phyloP scores from a whole-genome alignment of 768 basidiomycete genomes.

The Fibroporia radiculosa region DNA sequence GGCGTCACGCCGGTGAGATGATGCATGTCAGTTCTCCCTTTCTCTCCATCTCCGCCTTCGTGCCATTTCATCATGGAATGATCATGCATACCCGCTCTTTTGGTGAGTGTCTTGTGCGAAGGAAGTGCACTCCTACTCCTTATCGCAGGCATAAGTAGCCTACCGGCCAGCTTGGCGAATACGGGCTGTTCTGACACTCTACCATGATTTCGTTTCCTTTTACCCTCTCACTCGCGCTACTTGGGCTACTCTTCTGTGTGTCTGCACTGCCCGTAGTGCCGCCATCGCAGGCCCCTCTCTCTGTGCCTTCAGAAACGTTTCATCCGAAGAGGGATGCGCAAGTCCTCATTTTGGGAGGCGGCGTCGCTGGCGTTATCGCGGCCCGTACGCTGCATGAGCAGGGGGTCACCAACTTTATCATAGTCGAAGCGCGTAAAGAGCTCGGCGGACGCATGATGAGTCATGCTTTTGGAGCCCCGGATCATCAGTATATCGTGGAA shows the following conservation, averaged over 20 bases:
- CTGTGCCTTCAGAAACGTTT: not conserved
- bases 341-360: slow-evolving; percentile 59
- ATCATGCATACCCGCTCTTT: too few relatives aligned
- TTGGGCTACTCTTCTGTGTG: not conserved
- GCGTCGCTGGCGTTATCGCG: slow-evolving; percentile 57
- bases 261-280: not conserved
- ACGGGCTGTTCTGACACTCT: not conserved
- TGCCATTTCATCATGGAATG: too few relatives aligned
- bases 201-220: not conserved
- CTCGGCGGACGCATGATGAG: slow-evolving; percentile 57
- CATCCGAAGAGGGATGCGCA: slow-evolving; percentile 16
- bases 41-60: too few relatives aligned
- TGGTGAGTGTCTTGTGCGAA: too few relatives aligned
- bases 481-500: slow-evolving; percentile 39
- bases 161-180: too few relatives aligned
- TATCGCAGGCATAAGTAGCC: too few relatives aligned
- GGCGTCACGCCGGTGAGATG: too few relatives aligned
- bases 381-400: slow-evolving; percentile 49
- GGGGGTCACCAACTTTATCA: slow-evolving; percentile 49
- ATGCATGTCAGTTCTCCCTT: too few relatives aligned
- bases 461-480: slow-evolving; percentile 32
- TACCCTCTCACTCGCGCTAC: not conserved
- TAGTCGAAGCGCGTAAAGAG: slow-evolving; percentile 51
- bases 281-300: not conserved
- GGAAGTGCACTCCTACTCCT: too few relatives aligned